phyloP scores from a whole-genome alignment of 495 filamentous ascomycete genomes.

The Podospora appendiculata region DNA sequence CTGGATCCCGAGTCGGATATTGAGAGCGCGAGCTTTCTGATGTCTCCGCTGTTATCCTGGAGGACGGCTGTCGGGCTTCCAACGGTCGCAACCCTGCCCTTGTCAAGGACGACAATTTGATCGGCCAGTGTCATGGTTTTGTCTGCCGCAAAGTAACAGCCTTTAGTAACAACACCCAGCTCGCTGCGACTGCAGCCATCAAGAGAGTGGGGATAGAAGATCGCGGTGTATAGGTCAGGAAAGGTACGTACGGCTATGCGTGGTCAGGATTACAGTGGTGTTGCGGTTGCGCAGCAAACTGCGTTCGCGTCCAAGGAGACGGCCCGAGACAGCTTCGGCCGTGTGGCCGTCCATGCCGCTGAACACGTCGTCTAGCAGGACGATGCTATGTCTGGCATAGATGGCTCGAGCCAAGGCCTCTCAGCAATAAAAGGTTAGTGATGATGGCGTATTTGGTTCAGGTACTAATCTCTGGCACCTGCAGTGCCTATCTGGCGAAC shows the following conservation, averaged over 20 bases:
- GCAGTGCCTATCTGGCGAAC: too few species aligned
- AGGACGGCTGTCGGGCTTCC: not conserved
- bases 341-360: slow-evolving; percentile 54
- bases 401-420: slow-evolving; percentile 26
- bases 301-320: slow-evolving; percentile 28
- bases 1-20: too few species aligned
- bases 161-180: too few species aligned
- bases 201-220: too few species aligned
- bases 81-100: not conserved
- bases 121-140: not conserved
- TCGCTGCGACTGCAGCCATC: too few species aligned
- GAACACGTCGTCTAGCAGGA: slow-evolving; percentile 40
- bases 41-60: not conserved
- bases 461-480: too few species aligned
- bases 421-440: too few species aligned
- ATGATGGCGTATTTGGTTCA: too few species aligned
- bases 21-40: not conserved
- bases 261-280: slow-evolving; percentile 6
- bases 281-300: slow-evolving; percentile 7
- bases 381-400: slow-evolving; percentile 13
- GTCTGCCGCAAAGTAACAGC: slow-evolving; percentile 6
- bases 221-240: too few species aligned
- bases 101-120: not conserved
- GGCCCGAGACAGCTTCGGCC: slow-evolving; percentile 46
- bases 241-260: slow-evolving; percentile 6